These are phyloP conservation scores for Cladosporium sp. DNA, from an alignment of 2,329 filamentous ascomycete species.

Conservation along the genomic window DNA sequence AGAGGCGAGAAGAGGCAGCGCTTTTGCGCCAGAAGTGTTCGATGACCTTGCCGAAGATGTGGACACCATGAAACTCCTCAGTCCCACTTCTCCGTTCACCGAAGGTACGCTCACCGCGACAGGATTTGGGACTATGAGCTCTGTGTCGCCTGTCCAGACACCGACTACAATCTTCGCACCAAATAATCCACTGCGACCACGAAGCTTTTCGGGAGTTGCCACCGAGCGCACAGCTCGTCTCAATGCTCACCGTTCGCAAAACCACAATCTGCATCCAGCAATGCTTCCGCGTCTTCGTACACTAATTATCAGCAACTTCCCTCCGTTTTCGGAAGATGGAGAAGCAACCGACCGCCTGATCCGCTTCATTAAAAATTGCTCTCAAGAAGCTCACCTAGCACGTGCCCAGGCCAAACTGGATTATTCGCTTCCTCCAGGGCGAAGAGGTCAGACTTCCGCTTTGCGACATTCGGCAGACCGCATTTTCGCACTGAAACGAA, in stretches of 20 bases:
- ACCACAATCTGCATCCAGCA: constrained; percentile 53
- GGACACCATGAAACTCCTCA: constrained; percentile 25
- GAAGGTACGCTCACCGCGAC: constrained; percentile 24
- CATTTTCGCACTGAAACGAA: constrained; percentile 57
- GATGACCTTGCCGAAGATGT: constrained; percentile 28
- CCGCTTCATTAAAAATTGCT: constrained; percentile 59
- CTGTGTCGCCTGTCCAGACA: constrained; percentile 11
- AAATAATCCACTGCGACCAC: constrained; percentile 24
- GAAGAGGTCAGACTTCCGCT: constrained; percentile 51
- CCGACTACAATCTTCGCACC: constrained; percentile 21
- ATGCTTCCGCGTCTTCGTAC: constrained; percentile 58
- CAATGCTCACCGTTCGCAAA: constrained; percentile 28
- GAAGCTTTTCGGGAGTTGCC: constrained; percentile 36
- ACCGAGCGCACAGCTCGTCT: constrained; percentile 35
- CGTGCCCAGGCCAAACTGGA: constrained; percentile 56
- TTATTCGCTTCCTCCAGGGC: constrained; percentile 61
- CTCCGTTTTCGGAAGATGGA: constrained; percentile 37
- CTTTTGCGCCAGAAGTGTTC: constrained; percentile 51
- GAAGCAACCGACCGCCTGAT: constrained; percentile 52
- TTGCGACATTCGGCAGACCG: constrained; percentile 41
- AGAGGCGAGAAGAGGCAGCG: constrained; percentile 44
- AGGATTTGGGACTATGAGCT: constrained; percentile 12
- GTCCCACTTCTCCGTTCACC: constrained; percentile 27
- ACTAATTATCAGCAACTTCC: constrained; percentile 60
- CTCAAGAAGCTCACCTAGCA: constrained; percentile 57